Conservation (phyloP, 2,329 filamentous ascomycete species). For the Calonectria henricotiae region DNA sequence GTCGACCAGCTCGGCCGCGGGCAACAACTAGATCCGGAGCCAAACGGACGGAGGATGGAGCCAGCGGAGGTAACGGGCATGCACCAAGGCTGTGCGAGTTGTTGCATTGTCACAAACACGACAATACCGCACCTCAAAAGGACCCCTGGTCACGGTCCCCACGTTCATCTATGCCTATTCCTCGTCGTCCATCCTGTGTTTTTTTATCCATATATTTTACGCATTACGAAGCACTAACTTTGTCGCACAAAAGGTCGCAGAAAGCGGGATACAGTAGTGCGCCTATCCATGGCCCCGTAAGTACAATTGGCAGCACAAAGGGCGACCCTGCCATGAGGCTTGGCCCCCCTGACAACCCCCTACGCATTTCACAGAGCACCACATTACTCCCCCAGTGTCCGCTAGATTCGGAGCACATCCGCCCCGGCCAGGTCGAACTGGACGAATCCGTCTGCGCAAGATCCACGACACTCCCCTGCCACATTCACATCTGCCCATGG, state of each 20-base stretch:
- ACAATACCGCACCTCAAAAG: conserved; percentile 5
- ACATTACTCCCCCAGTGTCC: conserved; percentile 12
- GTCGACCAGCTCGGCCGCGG: conserved; percentile 11
- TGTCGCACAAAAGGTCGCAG: neutral
- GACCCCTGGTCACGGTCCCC: conserved; percentile 3
- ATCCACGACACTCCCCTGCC: conserved; percentile 29
- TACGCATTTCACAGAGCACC: conserved; percentile 6
- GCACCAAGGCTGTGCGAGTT: conserved; percentile 10
- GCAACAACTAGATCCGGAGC: conserved; percentile 21
- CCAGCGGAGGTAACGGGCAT: conserved; percentile 31
- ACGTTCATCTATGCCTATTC: conserved; percentile 4
- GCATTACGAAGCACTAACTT: conserved; percentile 13
- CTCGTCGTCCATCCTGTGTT: conserved; percentile 1
- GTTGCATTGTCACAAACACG: conserved; percentile 14
- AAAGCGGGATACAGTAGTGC: neutral
- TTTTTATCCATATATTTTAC: neutral
- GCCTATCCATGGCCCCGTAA: neutral
- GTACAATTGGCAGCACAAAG: neutral
- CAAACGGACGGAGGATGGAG: conserved; percentile 26
- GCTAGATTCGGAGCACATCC: conserved; percentile 21
- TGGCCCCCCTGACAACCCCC: conserved; percentile 1
- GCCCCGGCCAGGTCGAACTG: neutral
- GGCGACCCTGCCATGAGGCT: conserved; percentile 9
- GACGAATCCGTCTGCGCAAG: conserved; percentile 21
- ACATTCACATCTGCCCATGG: conserved; percentile 18